Base-by-base conservation (phyloP, 352 stramenopile species). In the Globisporangium carolinianum region DNA sequence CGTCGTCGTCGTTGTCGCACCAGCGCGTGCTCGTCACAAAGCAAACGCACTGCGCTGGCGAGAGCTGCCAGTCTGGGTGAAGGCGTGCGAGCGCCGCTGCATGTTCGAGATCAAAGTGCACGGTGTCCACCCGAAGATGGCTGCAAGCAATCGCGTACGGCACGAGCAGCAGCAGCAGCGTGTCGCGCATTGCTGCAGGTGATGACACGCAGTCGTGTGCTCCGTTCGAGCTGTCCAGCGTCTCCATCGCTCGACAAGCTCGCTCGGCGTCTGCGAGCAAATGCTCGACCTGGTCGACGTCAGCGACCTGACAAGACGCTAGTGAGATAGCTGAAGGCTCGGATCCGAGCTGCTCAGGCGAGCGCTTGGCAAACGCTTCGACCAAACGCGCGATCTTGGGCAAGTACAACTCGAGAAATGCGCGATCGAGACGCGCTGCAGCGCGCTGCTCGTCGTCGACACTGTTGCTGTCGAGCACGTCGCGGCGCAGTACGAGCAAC, bases 61-160 rank as follows among this genome's bases (percentile, higher is more conserved):
- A 43, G 17, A 47, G 5, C 2, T 2, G 11, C 12, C 15, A 35
- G 4, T 51, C 7, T 4, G 2, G 18, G 2, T 47, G 37, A 12
- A 63, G 45, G 5, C 37, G 39, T 42, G 53, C 41, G 35, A 56
- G 3, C 5, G 47, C 41, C 5, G 51, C 11, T 3, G 48, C 12
- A 8, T 72, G 67, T 5, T 61, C 47, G 37, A 78, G n/a, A 52
- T 78, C 55, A 36, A 75, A 38, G n/a, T 57, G 18, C 12, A 70
- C 51, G 24, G 47, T 60, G 43, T 63, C 60, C 10, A 67, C 45
- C 18, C 51, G 37, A 12, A 78, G 52, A 10, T 12, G 58, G 24
- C 46, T 65, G 55, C 67, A 75, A 11, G 55, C 36, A 17, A 67
- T 53, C 35, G 57, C 54, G 49, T 75, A 74, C 6, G 65, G 67